A percentile compares a stretch with the other conserved stretches of the same genome.
Evolutionary conservation across 257 asterid genomes (phyloP).

Genomic region (Haberlea rhodopensis): DNA sequence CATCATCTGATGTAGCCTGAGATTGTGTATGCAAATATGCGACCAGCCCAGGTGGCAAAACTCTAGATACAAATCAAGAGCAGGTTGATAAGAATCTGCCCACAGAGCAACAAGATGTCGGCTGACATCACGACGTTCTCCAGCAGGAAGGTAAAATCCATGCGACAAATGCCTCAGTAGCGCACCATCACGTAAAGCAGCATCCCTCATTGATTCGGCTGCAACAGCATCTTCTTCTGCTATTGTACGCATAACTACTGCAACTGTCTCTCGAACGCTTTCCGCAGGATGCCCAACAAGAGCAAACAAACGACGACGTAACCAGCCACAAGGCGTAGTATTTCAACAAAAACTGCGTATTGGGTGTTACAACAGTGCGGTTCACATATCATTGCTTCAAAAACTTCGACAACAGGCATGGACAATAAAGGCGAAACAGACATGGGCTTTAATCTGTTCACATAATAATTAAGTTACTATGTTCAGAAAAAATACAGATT

Average conservation of each 20-base stretch:
- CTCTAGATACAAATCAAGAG: conserved; percentile 91
- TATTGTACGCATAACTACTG: conserved; percentile 95
- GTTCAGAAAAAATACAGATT: conserved; percentile 86
- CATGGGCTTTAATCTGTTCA: conserved; percentile 82
- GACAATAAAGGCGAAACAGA: conserved; percentile 93
- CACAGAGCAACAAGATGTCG: conserved; percentile 98
- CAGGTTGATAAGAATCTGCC: conserved; percentile 99
- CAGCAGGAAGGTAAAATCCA: conserved; percentile 92
- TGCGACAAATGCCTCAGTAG: conserved; percentile 89
- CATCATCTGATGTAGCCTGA: conserved; percentile 61
- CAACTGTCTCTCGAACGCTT: conserved; percentile 89
- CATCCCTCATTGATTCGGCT: conserved; percentile 99
- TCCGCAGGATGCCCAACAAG: conserved; percentile 98
- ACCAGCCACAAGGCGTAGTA: conserved; percentile 90
- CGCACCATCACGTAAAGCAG: conserved; percentile 99
- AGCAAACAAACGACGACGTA: conserved; percentile 95
- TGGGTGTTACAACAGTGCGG: conserved; percentile 96
- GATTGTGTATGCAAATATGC: conserved; percentile 88
- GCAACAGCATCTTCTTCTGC: conserved; percentile 99
- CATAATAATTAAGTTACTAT: conserved; percentile 68
- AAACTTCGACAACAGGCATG: conserved; percentile 91
- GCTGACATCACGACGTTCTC: conserved; percentile 95
- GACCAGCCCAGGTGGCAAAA: conserved; percentile 97
- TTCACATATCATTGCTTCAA: conserved; percentile 96
- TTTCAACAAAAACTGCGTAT: conserved; percentile 86